These are phyloP conservation scores for Diaporthe humulicola DNA, from an alignment of 2,329 filamentous ascomycete genomes.

Conservation along the genomic window DNA sequence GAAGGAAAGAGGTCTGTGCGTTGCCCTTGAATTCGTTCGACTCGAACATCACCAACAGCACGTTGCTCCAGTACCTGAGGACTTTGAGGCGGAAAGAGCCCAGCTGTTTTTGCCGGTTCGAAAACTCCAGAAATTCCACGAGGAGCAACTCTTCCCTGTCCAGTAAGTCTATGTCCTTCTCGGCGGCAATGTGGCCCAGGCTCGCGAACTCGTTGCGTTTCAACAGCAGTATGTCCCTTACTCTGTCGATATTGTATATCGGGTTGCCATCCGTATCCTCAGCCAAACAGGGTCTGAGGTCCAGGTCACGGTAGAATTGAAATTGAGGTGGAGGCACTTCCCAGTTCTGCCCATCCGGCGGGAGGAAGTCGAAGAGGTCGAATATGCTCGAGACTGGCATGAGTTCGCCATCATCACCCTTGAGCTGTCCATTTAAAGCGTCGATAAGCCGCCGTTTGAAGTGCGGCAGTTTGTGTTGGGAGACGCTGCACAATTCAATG, in stretches of 20 bases:
- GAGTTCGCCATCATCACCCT: constrained; percentile 74
- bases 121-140: constrained; percentile 71
- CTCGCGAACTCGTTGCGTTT: constrained; percentile 73
- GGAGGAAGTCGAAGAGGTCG: constrained; percentile 91
- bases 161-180: constrained; percentile 63
- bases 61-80: constrained; percentile 85
- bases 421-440: constrained; percentile 83
- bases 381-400: constrained; percentile 83
- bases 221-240: constrained; percentile 80
- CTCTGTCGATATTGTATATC: constrained; percentile 78
- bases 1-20: constrained; percentile 80
- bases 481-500: constrained; percentile 84
- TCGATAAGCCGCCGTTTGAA: constrained; percentile 77
- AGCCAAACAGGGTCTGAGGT: constrained; percentile 75
- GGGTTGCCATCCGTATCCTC: constrained; percentile 68
- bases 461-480: constrained; percentile 78
- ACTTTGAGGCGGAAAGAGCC: constrained; percentile 72
- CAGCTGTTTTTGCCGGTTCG: constrained; percentile 74
- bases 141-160: constrained; percentile 73
- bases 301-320: constrained; percentile 73
- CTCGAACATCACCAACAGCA: constrained; percentile 86
- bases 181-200: constrained; percentile 61
- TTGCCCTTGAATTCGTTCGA: constrained; percentile 83
- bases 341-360: constrained; percentile 63
- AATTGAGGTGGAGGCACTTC: constrained; percentile 65